Evolutionary conservation across 257 asterid genomes (phyloP).

Genomic region (Hygrophila difformis): DNA sequence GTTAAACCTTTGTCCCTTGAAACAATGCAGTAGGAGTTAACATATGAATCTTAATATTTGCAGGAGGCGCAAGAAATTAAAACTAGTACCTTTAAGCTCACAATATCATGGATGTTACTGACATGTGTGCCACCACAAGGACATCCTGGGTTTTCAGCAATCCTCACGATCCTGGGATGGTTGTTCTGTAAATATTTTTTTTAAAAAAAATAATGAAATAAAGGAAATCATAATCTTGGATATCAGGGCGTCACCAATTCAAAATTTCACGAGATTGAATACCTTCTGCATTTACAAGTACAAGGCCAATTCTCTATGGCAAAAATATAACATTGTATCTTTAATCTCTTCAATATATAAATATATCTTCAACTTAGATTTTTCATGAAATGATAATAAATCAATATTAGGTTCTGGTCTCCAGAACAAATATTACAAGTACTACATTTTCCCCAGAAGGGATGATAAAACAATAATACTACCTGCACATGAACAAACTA

Average conservation of each 20-base stretch:
- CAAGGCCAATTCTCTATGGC: too few relatives aligned
- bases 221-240: slow-evolving; percentile 1
- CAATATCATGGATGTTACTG: slow-evolving; percentile 49
- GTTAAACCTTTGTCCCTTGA: background rate
- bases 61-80: background rate
- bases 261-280: background rate
- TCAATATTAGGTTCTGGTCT: too few relatives aligned
- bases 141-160: slow-evolving; percentile 64
- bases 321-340: too few relatives aligned
- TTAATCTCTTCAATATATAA: too few relatives aligned
- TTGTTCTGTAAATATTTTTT: slow-evolving; percentile 71
- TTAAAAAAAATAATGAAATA: too few relatives aligned
- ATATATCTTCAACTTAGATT: too few relatives aligned
- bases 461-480: too few relatives aligned
- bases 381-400: too few relatives aligned
- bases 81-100: slow-evolving; percentile 44
- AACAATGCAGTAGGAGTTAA: background rate
- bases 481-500: too few relatives aligned
- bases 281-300: too few relatives aligned
- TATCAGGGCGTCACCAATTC: background rate
- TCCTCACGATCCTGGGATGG: slow-evolving; percentile 61
- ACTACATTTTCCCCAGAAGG: too few relatives aligned
- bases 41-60: background rate
- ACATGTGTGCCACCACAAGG: slow-evolving; percentile 94
- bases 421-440: too few relatives aligned